phyloP scores from a whole-genome alignment of 2,329 filamentous ascomycete species.

The Cyclaneusma minus region DNA sequence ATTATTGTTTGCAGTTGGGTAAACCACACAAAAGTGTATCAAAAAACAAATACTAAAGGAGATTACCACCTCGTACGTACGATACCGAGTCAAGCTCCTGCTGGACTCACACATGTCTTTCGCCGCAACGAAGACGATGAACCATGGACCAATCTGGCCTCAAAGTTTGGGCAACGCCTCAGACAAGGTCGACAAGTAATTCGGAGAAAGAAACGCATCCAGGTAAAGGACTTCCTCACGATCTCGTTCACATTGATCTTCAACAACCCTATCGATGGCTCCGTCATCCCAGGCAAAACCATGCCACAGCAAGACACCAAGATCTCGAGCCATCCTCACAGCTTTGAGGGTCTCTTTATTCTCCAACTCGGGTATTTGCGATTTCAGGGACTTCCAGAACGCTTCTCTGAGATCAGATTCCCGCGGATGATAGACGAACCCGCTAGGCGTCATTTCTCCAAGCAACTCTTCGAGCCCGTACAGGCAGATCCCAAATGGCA shows the following conservation, averaged over 20 bases:
- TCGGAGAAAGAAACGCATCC: slow-evolving; percentile 21
- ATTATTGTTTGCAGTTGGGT: too few species aligned
- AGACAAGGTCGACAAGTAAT: too few species aligned
- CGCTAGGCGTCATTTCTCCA: slow-evolving; percentile 23
- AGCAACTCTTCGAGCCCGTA: slow-evolving; percentile 47
- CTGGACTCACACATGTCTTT: too few species aligned
- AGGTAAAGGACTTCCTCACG: slow-evolving; percentile 36
- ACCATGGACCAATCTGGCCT: too few species aligned
- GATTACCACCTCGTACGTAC: too few species aligned
- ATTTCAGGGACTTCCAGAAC: slow-evolving; percentile 32
- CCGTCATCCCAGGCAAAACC: slow-evolving; percentile 49
- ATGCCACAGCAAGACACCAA: slow-evolving; percentile 46
- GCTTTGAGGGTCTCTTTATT: slow-evolving; percentile 15
- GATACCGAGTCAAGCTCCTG: too few species aligned
- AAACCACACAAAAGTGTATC: too few species aligned
- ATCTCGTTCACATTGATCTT: slow-evolving; percentile 29
- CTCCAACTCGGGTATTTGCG: slow-evolving; percentile 17
- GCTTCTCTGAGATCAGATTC: slow-evolving; percentile 25
- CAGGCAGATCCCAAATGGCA: slow-evolving; percentile 42
- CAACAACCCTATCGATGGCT: slow-evolving; percentile 38
- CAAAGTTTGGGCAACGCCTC: too few species aligned
- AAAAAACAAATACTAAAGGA: too few species aligned
- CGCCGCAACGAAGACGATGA: too few species aligned
- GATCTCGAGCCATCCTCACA: slow-evolving; percentile 27
- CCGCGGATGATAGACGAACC: slow-evolving; percentile 26